These are phyloP conservation scores for Vigna trinervia DNA, from an alignment of 306 rosid genomes.

Conservation along the genomic window DNA sequence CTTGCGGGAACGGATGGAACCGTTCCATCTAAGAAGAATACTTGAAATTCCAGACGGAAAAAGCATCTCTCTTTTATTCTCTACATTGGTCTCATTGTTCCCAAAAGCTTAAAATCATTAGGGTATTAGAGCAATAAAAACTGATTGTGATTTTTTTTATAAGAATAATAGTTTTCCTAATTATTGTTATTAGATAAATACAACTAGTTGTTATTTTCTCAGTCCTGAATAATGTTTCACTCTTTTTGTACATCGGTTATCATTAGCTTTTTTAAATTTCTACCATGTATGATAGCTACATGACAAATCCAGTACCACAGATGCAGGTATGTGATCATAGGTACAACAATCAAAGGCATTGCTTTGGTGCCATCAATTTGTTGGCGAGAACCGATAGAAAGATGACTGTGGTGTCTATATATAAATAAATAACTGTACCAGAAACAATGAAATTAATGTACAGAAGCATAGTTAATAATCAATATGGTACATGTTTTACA, in stretches of 20 bases:
- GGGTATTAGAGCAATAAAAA: conserved; percentile 36
- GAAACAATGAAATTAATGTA: background rate
- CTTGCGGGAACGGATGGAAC: conserved; percentile 89
- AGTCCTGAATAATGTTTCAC: conserved; percentile 2
- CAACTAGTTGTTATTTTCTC: conserved; percentile 22
- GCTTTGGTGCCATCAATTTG: conserved; percentile 18
- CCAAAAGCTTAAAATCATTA: background rate
- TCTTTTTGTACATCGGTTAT: background rate
- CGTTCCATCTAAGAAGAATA: conserved; percentile 56
- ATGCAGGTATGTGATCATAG: conserved; percentile 33
- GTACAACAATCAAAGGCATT: conserved; percentile 27
- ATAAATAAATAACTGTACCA: background rate
- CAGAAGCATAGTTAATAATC: conserved; percentile 12
- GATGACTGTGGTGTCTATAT: conserved; percentile 26
- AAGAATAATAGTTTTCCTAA: conserved; percentile 39
- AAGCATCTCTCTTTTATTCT: background rate
- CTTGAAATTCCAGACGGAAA: conserved; percentile 12
- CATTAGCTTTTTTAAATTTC: background rate
- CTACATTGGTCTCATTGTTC: conserved; percentile 17
- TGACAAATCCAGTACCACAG: conserved; percentile 20
- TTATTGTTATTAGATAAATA: conserved; percentile 43
- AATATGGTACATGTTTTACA: conserved; percentile 1
- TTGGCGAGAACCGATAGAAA: conserved; percentile 28
- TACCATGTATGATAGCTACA: background rate
- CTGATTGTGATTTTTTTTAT: conserved; percentile 35